These are phyloP conservation scores for Aspergillus vadensis DNA, from an alignment of 2,329 filamentous ascomycete genomes.

Conservation along the genomic window DNA sequence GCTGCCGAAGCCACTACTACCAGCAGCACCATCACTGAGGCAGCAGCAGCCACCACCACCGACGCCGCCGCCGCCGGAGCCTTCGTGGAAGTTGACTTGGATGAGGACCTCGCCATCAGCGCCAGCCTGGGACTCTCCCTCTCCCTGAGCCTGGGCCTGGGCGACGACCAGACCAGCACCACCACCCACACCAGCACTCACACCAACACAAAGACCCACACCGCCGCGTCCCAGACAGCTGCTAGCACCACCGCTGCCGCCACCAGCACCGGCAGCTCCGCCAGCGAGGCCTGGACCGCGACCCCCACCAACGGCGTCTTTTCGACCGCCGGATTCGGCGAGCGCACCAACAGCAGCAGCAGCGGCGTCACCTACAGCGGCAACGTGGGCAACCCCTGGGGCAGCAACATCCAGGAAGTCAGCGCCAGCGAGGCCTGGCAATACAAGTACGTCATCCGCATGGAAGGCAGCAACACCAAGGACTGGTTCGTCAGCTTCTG, in stretches of 20 bases:
- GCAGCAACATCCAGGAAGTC: conserved; percentile 44
- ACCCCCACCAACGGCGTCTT: conserved; percentile 23
- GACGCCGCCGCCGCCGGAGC: background rate
- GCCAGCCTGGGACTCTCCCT: background rate
- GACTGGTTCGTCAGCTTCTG: conserved; percentile 41
- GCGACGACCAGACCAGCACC: conserved; percentile 1
- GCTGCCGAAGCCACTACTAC: background rate
- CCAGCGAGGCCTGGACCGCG: conserved; percentile 25
- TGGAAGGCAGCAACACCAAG: conserved; percentile 34
- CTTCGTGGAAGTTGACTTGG: background rate
- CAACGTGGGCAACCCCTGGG: conserved; percentile 43
- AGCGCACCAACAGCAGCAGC: conserved; percentile 25
- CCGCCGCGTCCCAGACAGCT: conserved; percentile 1
- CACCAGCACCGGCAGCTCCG: background rate
- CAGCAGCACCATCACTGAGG: conserved; percentile 11
- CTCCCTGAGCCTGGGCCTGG: background rate
- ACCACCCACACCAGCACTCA: background rate
- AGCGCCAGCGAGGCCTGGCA: conserved; percentile 28
- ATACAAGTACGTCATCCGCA: conserved; percentile 42
- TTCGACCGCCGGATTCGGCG: conserved; percentile 35
- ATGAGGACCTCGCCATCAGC: background rate
- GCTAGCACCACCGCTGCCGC: conserved; percentile 7
- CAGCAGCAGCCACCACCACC: conserved; percentile 5
- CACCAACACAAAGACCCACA: background rate
- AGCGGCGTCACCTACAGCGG: conserved; percentile 33